Conservation (phyloP, 441 rosid species). For the Euphorbia corollata region DNA sequence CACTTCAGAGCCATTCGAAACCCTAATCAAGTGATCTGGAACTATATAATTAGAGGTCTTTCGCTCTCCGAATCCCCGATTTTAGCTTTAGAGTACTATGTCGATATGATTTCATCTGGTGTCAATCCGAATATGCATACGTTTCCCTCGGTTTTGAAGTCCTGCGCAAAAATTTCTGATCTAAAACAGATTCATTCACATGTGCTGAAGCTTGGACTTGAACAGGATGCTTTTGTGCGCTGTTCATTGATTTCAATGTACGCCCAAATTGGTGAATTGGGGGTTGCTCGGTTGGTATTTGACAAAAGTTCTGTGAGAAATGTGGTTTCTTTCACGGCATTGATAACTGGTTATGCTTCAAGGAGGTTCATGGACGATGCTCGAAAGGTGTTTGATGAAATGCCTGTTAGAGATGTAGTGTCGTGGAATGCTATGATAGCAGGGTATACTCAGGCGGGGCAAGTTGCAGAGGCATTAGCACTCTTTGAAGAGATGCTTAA, state of each 20-base stretch:
- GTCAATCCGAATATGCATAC: constrained; percentile 41
- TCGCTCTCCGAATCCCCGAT: constrained; percentile 34
- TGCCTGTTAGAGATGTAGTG: constrained; percentile 48
- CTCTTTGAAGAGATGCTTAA: constrained; percentile 36
- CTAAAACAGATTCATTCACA: constrained; percentile 55
- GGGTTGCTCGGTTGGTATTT: constrained; percentile 40
- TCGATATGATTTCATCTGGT: constrained; percentile 42
- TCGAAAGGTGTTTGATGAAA: constrained; percentile 48
- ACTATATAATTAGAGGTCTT: constrained; percentile 46
- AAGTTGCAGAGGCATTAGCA: constrained; percentile 32
- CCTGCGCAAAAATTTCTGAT: constrained; percentile 42
- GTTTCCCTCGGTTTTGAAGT: constrained; percentile 57
- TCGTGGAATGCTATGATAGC: constrained; percentile 73
- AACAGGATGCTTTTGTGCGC: constrained; percentile 42
- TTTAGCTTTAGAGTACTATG: constrained; percentile 34
- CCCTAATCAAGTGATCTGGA: constrained; percentile 57
- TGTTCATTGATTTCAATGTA: constrained; percentile 61
- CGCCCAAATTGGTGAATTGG: constrained; percentile 35
- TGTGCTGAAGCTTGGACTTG: constrained; percentile 46
- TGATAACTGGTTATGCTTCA: constrained; percentile 42
- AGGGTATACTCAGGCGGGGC: constrained; percentile 37
- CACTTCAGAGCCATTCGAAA: constrained; percentile 41
- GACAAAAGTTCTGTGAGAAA: constrained; percentile 38
- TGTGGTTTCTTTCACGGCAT: constrained; percentile 42
- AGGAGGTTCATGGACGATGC: constrained; percentile 35